These are phyloP conservation scores for Coniochaeta prunicola DNA, from an alignment of 2,329 filamentous ascomycete genomes.

Conservation along the genomic window DNA sequence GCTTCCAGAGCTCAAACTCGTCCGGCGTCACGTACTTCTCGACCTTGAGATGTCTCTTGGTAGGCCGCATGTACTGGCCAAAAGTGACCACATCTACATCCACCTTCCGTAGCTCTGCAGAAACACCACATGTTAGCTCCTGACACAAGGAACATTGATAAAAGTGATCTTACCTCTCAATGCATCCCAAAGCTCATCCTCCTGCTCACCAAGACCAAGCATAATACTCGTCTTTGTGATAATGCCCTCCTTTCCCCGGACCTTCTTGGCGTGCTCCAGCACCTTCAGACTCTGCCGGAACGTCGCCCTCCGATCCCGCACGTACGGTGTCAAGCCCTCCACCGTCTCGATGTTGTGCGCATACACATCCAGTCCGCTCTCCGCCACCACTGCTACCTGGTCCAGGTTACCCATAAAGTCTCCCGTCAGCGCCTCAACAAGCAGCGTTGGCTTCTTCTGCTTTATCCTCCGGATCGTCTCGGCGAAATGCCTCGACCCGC, in stretches of 20 bases:
- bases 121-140: not conserved
- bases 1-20: conserved; percentile 85
- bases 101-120: conserved; percentile 64
- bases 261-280: conserved; percentile 72
- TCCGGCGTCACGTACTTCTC: conserved; percentile 91
- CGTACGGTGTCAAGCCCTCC: conserved; percentile 80
- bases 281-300: conserved; percentile 82
- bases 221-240: conserved; percentile 99
- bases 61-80: conserved; percentile 99
- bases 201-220: conserved; percentile 89
- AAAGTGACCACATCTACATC: conserved; percentile 95
- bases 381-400: conserved; percentile 78
- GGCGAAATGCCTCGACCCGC: conserved; percentile 82
- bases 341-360: conserved; percentile 97
- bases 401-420: conserved; percentile 82
- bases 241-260: conserved; percentile 57
- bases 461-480: conserved; percentile 95
- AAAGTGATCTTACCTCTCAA: conserved; percentile 48
- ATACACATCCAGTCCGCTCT: conserved; percentile 88
- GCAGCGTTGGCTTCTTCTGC: conserved; percentile 65
- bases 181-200: conserved; percentile 75
- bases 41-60: conserved; percentile 95
- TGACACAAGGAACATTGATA: too few relatives aligned
- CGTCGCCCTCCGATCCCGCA: conserved; percentile 81
- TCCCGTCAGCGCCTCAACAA: conserved; percentile 80